These are phyloP conservation scores for Trypanosomatidae sp. DNA, from an alignment of 208 protist genomes.

Conservation along the genomic window DNA sequence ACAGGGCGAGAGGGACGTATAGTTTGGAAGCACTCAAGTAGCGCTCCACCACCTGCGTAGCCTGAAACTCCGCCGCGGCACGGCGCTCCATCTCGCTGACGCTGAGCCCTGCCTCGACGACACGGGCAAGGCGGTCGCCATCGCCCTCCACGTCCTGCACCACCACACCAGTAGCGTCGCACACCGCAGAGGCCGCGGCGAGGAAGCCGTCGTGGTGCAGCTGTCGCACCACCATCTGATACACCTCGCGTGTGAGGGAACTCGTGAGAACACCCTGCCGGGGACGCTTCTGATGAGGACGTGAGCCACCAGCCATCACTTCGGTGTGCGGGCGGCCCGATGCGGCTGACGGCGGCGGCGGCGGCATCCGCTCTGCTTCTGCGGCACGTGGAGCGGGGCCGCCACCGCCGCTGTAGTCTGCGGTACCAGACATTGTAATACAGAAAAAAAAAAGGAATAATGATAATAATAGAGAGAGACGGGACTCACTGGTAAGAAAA, in stretches of 20 bases:
- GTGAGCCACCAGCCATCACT: slow-evolving; percentile 31
- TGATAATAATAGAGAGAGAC: no score
- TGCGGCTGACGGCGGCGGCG: no score
- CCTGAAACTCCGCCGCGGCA: slow-evolving; percentile 35
- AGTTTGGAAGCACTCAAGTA: slow-evolving; percentile 75
- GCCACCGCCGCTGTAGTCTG: no score
- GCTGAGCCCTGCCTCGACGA: slow-evolving; percentile 54
- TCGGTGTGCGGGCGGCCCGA: slow-evolving; percentile 17
- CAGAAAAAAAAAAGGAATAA: no score
- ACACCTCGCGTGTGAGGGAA: slow-evolving; percentile 59
- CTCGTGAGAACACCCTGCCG: slow-evolving; percentile 50
- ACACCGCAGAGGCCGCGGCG: slow-evolving; percentile 66
- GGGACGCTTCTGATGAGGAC: slow-evolving; percentile 63
- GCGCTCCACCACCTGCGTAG: slow-evolving; percentile 68
- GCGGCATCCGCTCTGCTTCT: no score
- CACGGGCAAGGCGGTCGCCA: slow-evolving; percentile 39
- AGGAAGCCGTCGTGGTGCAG: slow-evolving; percentile 83
- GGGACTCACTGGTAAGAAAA: no score
- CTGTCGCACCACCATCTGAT: slow-evolving; percentile 80
- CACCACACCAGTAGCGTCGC: slow-evolving; percentile 67
- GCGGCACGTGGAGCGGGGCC: no score
- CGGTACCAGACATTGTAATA: no score
- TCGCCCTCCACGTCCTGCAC: slow-evolving; percentile 55
- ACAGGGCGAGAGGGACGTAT: slow-evolving; percentile 65
- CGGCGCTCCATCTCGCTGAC: slow-evolving; percentile 41